These are phyloP conservation scores for Gyrodon lividus DNA, from an alignment of 768 basidiomycete species.

Conservation along the genomic window DNA sequence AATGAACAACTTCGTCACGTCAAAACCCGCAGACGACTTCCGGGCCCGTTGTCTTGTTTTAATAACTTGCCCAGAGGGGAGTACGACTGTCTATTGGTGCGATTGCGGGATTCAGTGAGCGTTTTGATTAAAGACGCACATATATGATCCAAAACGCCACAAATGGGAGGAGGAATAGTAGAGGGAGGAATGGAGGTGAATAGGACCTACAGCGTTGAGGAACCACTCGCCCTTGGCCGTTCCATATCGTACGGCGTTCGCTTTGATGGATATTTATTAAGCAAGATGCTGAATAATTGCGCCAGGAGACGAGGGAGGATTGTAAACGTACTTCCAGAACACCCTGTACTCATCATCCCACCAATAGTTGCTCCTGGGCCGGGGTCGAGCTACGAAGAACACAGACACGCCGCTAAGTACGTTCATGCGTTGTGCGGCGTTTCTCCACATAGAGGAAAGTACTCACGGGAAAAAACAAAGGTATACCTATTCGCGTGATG, in stretches of 20 bases:
- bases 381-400: slow-evolving; percentile 58
- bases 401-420: background rate
- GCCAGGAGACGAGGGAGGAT: slow-evolving; percentile 1
- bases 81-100: slow-evolving; percentile 70
- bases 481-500: slow-evolving; percentile 48
- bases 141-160: background rate
- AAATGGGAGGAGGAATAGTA: background rate
- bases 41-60: slow-evolving; percentile 78
- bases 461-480: slow-evolving; percentile 79
- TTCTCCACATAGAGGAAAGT: background rate
- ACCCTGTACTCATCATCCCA: slow-evolving; percentile 85
- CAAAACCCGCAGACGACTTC: slow-evolving; percentile 88
- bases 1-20: slow-evolving; percentile 81
- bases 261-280: slow-evolving; percentile 24
- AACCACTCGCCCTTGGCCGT: slow-evolving; percentile 93
- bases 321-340: slow-evolving; percentile 65
- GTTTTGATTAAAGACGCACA: background rate
- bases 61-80: slow-evolving; percentile 86
- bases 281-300: background rate
- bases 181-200: background rate
- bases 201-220: slow-evolving; percentile 63
- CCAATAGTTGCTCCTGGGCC: slow-evolving; percentile 81
- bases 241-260: slow-evolving; percentile 83
- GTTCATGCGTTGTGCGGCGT: background rate
- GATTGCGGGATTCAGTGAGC: slow-evolving; percentile 1